Evolutionary conservation across 768 basidiomycete genomes (phyloP).

Genomic region (Lentinula sp.): DNA sequence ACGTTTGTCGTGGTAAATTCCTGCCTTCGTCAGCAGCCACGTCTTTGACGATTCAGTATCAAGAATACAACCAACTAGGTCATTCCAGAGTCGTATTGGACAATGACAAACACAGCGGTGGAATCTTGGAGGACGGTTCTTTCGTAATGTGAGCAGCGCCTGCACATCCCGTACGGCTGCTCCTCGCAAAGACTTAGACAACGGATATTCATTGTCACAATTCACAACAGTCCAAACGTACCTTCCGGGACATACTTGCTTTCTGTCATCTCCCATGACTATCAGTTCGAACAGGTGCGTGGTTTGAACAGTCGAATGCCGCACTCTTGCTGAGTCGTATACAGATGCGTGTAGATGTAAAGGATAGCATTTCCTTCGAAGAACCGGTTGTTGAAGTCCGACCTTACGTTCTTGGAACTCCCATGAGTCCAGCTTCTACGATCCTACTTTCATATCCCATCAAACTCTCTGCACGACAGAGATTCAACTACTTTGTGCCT

Average conservation of each 20-base stretch:
- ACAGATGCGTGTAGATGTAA: conserved; percentile 67
- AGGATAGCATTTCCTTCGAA: conserved; percentile 24
- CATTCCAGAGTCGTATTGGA: conserved; percentile 57
- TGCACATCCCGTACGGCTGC: background rate
- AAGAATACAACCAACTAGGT: conserved; percentile 38
- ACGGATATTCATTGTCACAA: background rate
- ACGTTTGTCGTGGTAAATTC: conserved; percentile 52
- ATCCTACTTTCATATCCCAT: conserved; percentile 60
- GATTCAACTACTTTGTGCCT: conserved; percentile 61
- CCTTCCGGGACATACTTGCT: conserved; percentile 65
- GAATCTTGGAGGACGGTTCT: conserved; percentile 49
- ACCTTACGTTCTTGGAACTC: conserved; percentile 65
- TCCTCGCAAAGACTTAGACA: background rate
- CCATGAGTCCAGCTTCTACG: conserved; percentile 51
- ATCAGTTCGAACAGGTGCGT: conserved; percentile 63
- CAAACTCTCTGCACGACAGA: conserved; percentile 45
- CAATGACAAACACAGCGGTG: conserved; percentile 45
- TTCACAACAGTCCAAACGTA: conserved; percentile 51
- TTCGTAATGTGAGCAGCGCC: conserved; percentile 58
- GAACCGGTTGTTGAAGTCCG: conserved; percentile 39
- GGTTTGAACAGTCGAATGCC: no score
- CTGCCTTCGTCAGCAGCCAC: conserved; percentile 5
- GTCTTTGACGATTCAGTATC: background rate
- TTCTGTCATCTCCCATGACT: conserved; percentile 61
- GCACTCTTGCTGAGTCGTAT: background rate